Base-by-base conservation (phyloP, 83 land plant genomes). In the Picea engelmannii region DNA sequence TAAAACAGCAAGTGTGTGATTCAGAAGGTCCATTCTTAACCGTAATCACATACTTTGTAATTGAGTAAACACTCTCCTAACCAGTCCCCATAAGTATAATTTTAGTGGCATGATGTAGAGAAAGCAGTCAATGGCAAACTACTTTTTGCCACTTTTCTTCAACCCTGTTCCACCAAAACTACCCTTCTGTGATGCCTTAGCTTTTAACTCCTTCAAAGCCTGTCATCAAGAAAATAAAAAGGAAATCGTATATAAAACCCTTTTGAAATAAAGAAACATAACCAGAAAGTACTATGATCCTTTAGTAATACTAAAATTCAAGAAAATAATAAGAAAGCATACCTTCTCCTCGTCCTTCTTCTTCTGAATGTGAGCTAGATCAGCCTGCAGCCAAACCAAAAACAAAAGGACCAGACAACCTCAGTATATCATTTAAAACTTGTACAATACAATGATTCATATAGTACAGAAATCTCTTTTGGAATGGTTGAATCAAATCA, bases 301-400 rank as follows among this genome's bases (percentile, higher is more conserved):
- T 23, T 31, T 25, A 10, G 11, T 27, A 52, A 20, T 80, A 44
- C 20, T 31, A 59, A 62, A n/a, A 21, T 27, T 60, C 62, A 24
- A 23, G 42, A 60, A 10, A 15, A 25, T 20, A 40, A 17, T 66
- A 66, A 11, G 9, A 27, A 6, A 31, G 40, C 17, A 64, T 81
- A 85, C 90, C 87, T 88, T 88, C 59, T 89, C 91, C 80, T 89
- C 91, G 11, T 89, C 91, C 55, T 89, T 89, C 59, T 89, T 89
- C 84, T 89, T 89, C 80, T 89, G 91, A 81, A 89, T 66, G 61
- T 86, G 78, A 4, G 82, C 88, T 25, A 86, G 55, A 62, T 89
- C 91, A 58, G 18, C 49, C 91, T 89, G 80, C 81, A 78, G 9
- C 79, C 16, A 44, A 31, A 40, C 38, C 24, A 20, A 62, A 23